Evolutionary conservation across 2,329 filamentous ascomycete genomes (phyloP).

Genomic region (Trichoderma atroviride): DNA sequence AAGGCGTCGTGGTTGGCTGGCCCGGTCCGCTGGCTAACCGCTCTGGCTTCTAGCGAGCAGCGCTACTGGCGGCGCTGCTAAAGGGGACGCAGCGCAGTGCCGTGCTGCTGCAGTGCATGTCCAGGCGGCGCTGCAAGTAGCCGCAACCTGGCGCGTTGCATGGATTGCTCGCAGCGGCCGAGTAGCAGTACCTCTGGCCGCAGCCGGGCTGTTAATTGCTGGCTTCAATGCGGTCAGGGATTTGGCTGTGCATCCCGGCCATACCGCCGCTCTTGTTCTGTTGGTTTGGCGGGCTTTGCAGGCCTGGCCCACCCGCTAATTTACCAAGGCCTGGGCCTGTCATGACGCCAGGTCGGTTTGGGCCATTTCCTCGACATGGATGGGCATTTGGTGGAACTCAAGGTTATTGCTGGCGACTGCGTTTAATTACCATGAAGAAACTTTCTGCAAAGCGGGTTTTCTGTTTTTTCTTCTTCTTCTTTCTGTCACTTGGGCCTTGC

Average conservation of each 20-base stretch:
- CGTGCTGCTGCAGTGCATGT: neutral
- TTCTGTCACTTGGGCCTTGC: neutral
- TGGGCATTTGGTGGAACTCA: slow-evolving; percentile 19
- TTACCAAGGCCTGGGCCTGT: slow-evolving; percentile 11
- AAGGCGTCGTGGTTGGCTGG: slow-evolving; percentile 16
- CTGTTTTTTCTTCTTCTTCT: neutral
- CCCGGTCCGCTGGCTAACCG: neutral
- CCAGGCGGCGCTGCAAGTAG: neutral
- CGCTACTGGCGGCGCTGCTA: slow-evolving; percentile 19
- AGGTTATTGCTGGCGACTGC: slow-evolving; percentile 1
- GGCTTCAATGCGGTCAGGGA: slow-evolving; percentile 11
- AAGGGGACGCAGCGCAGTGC: slow-evolving; percentile 18
- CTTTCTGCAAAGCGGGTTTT: neutral
- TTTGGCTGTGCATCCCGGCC: slow-evolving; percentile 12
- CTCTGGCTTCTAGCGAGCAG: slow-evolving; percentile 16
- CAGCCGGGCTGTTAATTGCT: neutral
- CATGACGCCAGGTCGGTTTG: slow-evolving; percentile 15
- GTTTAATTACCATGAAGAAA: slow-evolving; percentile 3
- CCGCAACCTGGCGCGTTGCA: neutral
- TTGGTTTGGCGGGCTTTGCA: slow-evolving; percentile 4
- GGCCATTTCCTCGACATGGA: slow-evolving; percentile 17
- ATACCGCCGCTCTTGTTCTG: slow-evolving; percentile 4
- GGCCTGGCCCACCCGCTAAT: slow-evolving; percentile 25
- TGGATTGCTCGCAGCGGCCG: neutral
- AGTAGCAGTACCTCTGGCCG: neutral